Evolutionary conservation across 768 basidiomycete species (phyloP).

Genomic region (Macrolepiota fuliginosa): DNA sequence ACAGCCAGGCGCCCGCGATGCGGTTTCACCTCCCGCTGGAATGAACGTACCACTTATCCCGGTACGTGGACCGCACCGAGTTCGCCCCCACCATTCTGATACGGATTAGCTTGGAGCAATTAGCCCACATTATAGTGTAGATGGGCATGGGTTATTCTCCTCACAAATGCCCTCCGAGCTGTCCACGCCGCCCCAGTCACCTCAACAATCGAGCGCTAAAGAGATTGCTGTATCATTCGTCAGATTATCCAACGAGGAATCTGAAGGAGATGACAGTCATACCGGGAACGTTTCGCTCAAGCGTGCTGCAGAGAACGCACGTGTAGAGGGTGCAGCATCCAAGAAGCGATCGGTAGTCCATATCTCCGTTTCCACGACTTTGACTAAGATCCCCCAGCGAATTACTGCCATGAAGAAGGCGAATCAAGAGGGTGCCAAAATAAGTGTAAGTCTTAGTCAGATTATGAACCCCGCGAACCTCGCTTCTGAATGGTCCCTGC

Average conservation of each 20-base stretch:
- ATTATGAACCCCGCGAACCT: not conserved
- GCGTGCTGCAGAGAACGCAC: not conserved
- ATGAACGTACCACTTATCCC: not conserved
- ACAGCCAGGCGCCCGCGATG: not conserved
- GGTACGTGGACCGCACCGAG: not conserved
- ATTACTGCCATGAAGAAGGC: not conserved
- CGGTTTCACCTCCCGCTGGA: not conserved
- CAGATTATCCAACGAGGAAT: not conserved
- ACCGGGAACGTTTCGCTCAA: not conserved
- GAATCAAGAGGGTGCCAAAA: not conserved
- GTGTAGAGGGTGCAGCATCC: not conserved
- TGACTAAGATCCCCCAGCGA: not conserved
- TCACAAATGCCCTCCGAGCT: slow-evolving; percentile 10
- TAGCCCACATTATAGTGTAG: not conserved
- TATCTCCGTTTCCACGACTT: not conserved
- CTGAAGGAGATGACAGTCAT: not conserved
- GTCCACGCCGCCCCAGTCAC: slow-evolving; percentile 12
- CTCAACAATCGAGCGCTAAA: not conserved
- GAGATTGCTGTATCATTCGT: not conserved
- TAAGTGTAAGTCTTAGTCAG: not conserved
- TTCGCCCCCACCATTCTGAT: not conserved
- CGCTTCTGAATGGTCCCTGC: not conserved
- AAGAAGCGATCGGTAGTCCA: slow-evolving; percentile 8
- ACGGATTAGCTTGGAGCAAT: not conserved
- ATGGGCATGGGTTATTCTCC: not conserved